Evolutionary conservation across 192 early-diverging fungal species (phyloP).

Genomic region (Gigaspora rosea): DNA sequence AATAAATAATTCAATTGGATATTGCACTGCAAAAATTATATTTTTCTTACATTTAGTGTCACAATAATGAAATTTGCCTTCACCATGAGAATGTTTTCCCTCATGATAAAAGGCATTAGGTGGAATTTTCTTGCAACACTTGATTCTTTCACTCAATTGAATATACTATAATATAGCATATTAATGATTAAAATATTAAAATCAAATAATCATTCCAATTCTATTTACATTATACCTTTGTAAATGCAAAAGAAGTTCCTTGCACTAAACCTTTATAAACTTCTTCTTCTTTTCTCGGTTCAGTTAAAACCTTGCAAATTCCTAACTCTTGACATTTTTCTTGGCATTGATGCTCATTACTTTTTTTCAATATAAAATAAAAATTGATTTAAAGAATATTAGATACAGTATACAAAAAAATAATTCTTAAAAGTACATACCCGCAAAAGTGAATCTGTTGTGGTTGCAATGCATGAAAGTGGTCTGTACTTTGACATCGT

Average conservation of each 20-base stretch:
- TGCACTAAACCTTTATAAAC: background rate
- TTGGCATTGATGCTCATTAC: constrained; percentile 27
- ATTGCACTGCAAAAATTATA: too few relatives aligned
- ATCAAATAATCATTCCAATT: background rate
- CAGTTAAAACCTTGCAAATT: constrained; percentile 25
- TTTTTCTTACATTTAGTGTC: background rate
- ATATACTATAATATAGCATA: constrained; percentile 4
- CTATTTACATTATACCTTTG: constrained; percentile 9
- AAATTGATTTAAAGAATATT: background rate
- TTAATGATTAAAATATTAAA: background rate
- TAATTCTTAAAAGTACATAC: background rate
- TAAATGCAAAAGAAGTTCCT: constrained; percentile 20
- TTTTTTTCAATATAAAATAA: background rate
- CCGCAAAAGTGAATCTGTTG: constrained; percentile 26
- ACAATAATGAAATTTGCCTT: constrained; percentile 18
- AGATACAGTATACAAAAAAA: background rate
- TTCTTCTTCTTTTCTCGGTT: constrained; percentile 20
- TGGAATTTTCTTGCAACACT: constrained; percentile 29
- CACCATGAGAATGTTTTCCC: constrained; percentile 18
- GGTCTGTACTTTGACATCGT: constrained; percentile 12
- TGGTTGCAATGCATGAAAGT: constrained; percentile 11
- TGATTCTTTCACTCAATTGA: constrained; percentile 21
- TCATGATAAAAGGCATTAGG: constrained; percentile 20
- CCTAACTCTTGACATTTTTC: constrained; percentile 20
- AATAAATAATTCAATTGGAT: too few relatives aligned